Base-by-base conservation (phyloP, 441 rosid species). In the Mallotus repandus region DNA sequence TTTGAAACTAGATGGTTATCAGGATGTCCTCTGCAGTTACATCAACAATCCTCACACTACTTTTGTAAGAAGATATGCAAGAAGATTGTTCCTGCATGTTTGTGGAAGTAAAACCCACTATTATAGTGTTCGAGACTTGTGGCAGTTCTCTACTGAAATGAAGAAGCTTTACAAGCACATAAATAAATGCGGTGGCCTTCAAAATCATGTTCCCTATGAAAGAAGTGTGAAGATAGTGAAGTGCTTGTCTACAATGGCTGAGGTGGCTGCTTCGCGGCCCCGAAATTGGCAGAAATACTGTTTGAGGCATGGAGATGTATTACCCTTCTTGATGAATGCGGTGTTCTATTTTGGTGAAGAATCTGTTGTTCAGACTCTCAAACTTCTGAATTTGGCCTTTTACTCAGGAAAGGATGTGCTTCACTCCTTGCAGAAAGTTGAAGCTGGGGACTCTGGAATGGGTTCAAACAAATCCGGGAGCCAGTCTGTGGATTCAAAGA, bases 281-380 rank as follows among this genome's bases (percentile, higher is more conserved):
- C 93, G 97, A 55, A 97, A 97, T 83, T 97, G 99, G 99, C 99
- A 97, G 84, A 95, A 95, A 85, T 95, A 93, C 76, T 95, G 99
- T 83, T 85, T 91, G 85, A 95, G 86, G 83, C 98, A 92, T 83
- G 91, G 81, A 66, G 98, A 97, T 81, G 89, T 91, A 71, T 81
- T 97, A 81, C 89, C 98, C 59, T 95, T 89, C 81, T 79, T 95
- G 74, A 85, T 93, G 84, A 89, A 87, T 86, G 97, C 86, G 14
- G 82, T 90, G 65, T 97, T 97, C 76, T 87, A 88, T 87, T 93
- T 97, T 69, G 89, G 93, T 60, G 99, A 97, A 89, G 99, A 95
- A 84, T 90, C 98, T 66, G 98, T 97, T 55, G 81, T 86, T 80
- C 99, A 91, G 89, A 87, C 95, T 72, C 95, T 97, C 55, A 97